Evolutionary conservation across 129 eudicot species (phyloP).

Genomic region (Escallonia rubra): DNA sequence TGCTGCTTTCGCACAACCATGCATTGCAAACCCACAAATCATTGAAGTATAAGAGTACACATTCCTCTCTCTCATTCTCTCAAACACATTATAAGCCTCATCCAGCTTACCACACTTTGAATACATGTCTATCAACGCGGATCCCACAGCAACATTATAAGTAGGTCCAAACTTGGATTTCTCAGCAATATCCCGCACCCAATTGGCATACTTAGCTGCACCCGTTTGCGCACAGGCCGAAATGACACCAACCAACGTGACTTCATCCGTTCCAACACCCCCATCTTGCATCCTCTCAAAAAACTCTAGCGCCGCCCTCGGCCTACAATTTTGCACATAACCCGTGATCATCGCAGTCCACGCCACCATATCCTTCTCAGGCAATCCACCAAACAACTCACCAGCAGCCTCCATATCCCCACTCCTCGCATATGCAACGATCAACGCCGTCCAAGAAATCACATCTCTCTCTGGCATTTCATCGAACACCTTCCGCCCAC

Average conservation of each 20-base stretch:
- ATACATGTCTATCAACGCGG: constrained; percentile 68
- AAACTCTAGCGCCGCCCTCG: constrained; percentile 55
- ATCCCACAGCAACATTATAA: constrained; percentile 45
- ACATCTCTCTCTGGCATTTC: constrained; percentile 61
- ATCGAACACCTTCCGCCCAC: constrained; percentile 50
- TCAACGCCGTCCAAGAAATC: constrained; percentile 61
- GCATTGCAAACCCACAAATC: constrained; percentile 57
- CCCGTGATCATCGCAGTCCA: constrained; percentile 77
- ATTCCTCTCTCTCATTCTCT: constrained; percentile 32
- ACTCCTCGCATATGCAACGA: constrained; percentile 46
- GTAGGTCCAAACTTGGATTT: constrained; percentile 37
- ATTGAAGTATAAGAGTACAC: constrained; percentile 55
- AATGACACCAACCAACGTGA: constrained; percentile 60
- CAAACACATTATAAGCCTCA: constrained; percentile 41
- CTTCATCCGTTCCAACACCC: constrained; percentile 53
- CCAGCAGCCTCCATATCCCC: constrained; percentile 58
- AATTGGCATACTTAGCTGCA: constrained; percentile 55
- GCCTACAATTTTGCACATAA: constrained; percentile 54
- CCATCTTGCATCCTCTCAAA: constrained; percentile 52
- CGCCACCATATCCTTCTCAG: constrained; percentile 53
- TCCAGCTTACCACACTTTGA: constrained; percentile 50
- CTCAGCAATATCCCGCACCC: constrained; percentile 64
- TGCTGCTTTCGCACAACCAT: constrained; percentile 48
- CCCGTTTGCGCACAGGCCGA: constrained; percentile 80
- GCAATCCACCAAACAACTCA: constrained; percentile 45